Evolutionary conservation across 2,329 filamentous ascomycete species (phyloP), one percentile per base, ranked within the genome.

Genomic region (Clonostachys rosea): DNA sequence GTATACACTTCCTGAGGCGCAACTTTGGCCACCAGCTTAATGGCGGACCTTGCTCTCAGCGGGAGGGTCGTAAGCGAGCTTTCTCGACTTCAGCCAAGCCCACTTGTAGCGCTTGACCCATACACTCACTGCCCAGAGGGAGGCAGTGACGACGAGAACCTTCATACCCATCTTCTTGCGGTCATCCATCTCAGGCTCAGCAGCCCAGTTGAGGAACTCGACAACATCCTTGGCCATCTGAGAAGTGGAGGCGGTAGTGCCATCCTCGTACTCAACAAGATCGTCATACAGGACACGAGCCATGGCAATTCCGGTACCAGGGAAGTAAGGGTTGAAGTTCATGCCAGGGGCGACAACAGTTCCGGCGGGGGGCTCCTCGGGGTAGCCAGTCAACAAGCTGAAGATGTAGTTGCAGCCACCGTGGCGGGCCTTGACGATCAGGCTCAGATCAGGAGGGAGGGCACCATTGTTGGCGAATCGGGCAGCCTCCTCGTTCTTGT

Each of bases 51-150:
- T 71, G 61, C 64, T 65, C 52, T 69, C 70, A 64, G 77, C 75
- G 47, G 90, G 90, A 54, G 90, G 89, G 67, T 84, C 87, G 75
- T 95, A 96, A 59, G 84, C 78, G 60, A 97, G 76, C 86, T 97
- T 96, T 66, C 94, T 86, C 61, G 91, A 87, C 87, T 99, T 99
- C 70, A 99, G 76, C 63, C 88, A 85, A 51, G 91, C 81, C 94
- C 94, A 99, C 84, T 97, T 99, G 86, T 99, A 99, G 76, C 91
- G 86, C 88, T 99, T 99, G 56, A 97, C 87, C 91, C 91, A 99
- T 61, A 99, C 83, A 69, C 88, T 95, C 62, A 97, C 63, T 48
- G 89, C 90, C 66, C 90, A 87, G 54, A 99, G 78, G 52, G 86
- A 82, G 52, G 86, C 79, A 47, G 84, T 83, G 57, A 96, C 82